These are phyloP conservation scores for Alternaria conjuncta DNA, from an alignment of 2,329 filamentous ascomycete species.

Conservation along the genomic window DNA sequence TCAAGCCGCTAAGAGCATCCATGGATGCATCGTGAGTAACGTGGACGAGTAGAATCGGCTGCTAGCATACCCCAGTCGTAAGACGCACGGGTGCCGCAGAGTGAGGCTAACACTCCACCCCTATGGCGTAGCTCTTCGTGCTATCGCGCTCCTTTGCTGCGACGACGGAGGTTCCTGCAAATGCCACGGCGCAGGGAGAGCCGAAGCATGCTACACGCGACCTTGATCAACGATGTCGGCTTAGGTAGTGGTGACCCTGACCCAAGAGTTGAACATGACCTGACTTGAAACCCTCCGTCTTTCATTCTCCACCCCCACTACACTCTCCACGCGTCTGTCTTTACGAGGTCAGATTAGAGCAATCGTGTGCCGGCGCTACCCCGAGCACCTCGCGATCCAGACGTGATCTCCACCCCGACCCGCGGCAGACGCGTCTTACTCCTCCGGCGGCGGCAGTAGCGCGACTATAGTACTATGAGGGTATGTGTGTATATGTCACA, in stretches of 20 bases:
- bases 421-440: slow-evolving; percentile 27
- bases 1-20: slow-evolving; percentile 31
- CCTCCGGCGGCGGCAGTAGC: slow-evolving; percentile 25
- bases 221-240: slow-evolving; percentile 19
- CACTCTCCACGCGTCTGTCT: slow-evolving; percentile 23
- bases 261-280: slow-evolving; percentile 17
- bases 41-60: slow-evolving; percentile 42
- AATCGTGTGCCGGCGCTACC: slow-evolving; percentile 32
- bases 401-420: slow-evolving; percentile 17
- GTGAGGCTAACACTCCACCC: slow-evolving; percentile 41
- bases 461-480: slow-evolving; percentile 41
- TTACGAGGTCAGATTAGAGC: slow-evolving; percentile 30
- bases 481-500: slow-evolving; percentile 43
- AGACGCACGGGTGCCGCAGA: slow-evolving; percentile 29
- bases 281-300: slow-evolving; percentile 34
- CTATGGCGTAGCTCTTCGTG: slow-evolving; percentile 36
- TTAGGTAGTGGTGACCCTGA: slow-evolving; percentile 20
- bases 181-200: slow-evolving; percentile 21
- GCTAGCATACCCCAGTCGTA: slow-evolving; percentile 26
- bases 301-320: slow-evolving; percentile 37
- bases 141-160: slow-evolving; percentile 34
- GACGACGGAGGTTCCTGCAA: slow-evolving; percentile 24
- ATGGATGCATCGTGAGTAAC: slow-evolving; percentile 32
- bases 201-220: slow-evolving; percentile 26
- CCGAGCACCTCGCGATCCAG: slow-evolving; percentile 11